Evolutionary conservation across 192 early-diverging fungal species (phyloP).

Genomic region (Backusella tarrabulga): DNA sequence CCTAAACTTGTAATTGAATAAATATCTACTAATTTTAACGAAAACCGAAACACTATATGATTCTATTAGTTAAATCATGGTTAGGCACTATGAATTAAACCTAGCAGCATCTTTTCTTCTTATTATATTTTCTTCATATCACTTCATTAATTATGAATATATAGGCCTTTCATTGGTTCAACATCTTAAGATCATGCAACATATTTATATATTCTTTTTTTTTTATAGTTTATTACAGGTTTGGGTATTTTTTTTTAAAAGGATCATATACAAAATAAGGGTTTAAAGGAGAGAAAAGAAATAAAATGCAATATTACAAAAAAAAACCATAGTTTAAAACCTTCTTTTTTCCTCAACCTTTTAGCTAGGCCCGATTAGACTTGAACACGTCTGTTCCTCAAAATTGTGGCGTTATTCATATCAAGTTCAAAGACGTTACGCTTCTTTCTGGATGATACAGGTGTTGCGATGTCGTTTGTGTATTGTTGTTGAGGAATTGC

Average conservation of each 20-base stretch:
- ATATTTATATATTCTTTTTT: neutral
- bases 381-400: slow-evolving; percentile 38
- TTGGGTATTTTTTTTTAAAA: neutral
- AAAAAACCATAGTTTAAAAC: neutral
- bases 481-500: neutral
- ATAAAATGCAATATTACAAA: neutral
- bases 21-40: too few species aligned
- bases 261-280: neutral
- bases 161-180: neutral
- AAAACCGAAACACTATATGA: too few species aligned
- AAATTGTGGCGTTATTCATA: slow-evolving; percentile 40
- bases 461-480: neutral
- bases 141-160: neutral
- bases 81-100: too few species aligned
- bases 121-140: neutral
- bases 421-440: slow-evolving; percentile 39
- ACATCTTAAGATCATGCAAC: neutral
- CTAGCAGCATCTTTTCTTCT: too few species aligned
- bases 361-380: neutral
- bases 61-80: too few species aligned
- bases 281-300: neutral
- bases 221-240: neutral
- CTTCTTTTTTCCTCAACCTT: neutral
- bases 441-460: slow-evolving; percentile 3
- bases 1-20: too few species aligned